Evolutionary conservation across 441 rosid genomes (phyloP).

Genomic region (Corymbia citriodora): DNA sequence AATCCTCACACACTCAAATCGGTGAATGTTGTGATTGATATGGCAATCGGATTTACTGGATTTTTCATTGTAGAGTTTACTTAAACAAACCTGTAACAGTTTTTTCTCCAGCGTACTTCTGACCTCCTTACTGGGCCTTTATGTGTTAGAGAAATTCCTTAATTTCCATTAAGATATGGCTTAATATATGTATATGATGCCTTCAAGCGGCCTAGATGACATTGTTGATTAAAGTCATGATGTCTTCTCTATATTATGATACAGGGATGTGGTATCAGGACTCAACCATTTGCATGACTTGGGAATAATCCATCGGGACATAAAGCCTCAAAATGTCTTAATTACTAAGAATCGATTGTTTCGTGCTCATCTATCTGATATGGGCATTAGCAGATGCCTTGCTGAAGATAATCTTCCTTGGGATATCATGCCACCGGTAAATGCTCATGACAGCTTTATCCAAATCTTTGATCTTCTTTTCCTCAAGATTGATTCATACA

Average conservation of each 20-base stretch:
- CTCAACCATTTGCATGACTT: slow-evolving; percentile 74
- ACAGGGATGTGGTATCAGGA: slow-evolving; percentile 75
- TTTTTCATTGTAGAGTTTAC: not conserved
- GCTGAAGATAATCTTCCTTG: not conserved
- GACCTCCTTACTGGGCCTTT: not conserved
- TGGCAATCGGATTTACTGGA: accelerated
- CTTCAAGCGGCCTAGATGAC: accelerated
- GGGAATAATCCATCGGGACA: slow-evolving; percentile 76
- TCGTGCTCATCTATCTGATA: slow-evolving; percentile 83
- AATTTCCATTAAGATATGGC: not conserved
- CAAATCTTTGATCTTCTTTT: not conserved
- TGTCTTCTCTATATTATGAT: not conserved
- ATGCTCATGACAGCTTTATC: not conserved
- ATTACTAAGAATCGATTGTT: slow-evolving; percentile 44
- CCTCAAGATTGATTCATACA: not conserved
- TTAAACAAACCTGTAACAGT: not conserved
- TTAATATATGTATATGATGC: not conserved
- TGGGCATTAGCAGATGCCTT: slow-evolving; percentile 26
- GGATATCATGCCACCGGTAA: slow-evolving; percentile 67
- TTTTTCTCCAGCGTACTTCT: not conserved
- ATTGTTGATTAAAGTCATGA: not conserved
- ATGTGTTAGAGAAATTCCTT: not conserved
- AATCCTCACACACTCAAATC: not conserved
- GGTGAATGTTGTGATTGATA: not conserved
- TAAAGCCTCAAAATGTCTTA: slow-evolving; percentile 93